phyloP scores from a whole-genome alignment of 345 rosid genomes.

The Schrenkiella parvula region DNA sequence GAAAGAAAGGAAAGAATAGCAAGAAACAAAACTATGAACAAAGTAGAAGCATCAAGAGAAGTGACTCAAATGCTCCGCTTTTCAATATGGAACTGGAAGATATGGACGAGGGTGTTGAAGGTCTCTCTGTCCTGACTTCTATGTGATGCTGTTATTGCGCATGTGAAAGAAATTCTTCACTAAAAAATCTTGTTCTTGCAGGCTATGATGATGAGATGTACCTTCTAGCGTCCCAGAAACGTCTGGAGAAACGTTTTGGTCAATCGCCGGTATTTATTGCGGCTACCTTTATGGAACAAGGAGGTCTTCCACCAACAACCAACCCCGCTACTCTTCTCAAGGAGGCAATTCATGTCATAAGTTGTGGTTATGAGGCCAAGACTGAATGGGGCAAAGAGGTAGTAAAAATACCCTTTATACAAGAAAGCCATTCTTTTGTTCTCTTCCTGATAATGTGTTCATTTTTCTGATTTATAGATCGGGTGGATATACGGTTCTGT shows the following conservation, averaged over 20 bases:
- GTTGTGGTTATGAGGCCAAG: slow-evolving; percentile 97
- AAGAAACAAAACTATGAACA: slow-evolving; percentile 65
- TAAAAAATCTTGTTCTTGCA: slow-evolving; percentile 32
- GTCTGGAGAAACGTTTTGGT: slow-evolving; percentile 90
- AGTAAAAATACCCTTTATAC: not conserved
- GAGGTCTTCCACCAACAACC: slow-evolving; percentile 89
- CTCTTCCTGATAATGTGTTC: not conserved
- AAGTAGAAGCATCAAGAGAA: slow-evolving; percentile 71
- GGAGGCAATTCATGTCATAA: slow-evolving; percentile 97
- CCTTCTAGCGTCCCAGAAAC: slow-evolving; percentile 79
- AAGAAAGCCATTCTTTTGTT: not conserved
- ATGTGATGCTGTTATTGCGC: not conserved
- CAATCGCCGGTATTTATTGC: slow-evolving; percentile 96
- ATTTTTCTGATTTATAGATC: slow-evolving; percentile 43
- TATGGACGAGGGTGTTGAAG: slow-evolving; percentile 91
- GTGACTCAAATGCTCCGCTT: slow-evolving; percentile 84
- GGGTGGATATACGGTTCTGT: slow-evolving; percentile 99
- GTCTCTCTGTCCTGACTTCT: slow-evolving; percentile 33
- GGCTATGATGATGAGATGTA: slow-evolving; percentile 95
- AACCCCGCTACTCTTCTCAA: slow-evolving; percentile 84
- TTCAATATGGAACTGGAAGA: slow-evolving; percentile 75
- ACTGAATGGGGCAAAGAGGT: slow-evolving; percentile 99
- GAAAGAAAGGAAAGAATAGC: slow-evolving; percentile 69
- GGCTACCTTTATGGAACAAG: slow-evolving; percentile 96
- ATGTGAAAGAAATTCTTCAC: not conserved